Base-by-base conservation (phyloP, 2,329 filamentous ascomycete species). In the Lasiodiplodia gonubiensis region DNA sequence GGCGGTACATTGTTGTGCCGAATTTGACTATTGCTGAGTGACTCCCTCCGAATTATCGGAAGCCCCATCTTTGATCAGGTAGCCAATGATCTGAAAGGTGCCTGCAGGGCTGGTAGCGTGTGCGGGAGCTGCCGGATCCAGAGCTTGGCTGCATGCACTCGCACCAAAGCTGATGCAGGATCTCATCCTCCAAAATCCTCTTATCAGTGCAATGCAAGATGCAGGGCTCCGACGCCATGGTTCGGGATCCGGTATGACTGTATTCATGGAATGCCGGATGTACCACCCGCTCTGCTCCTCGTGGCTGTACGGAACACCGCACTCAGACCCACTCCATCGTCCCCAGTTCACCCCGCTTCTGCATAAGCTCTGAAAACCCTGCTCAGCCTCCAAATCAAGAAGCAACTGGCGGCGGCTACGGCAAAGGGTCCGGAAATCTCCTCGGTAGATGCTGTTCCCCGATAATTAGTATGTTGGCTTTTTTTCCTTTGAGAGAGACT, bases 321-420 rank as follows among this genome's bases (percentile, higher is more conserved):
- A 53, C 7, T 18, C 16, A 53, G 51, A 10, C 25, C 51, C 51
- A 53, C 51, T 53, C 16, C 23, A 0, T 18, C 23, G 14, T 53
- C 14, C 25, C 8, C 4, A 8, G 1, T 33, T 53, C 51, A 53
- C n/a, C n/a, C 46, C 59, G 59, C 25, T 33, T 46, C 48, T 42
- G 21, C 30, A 25, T 63, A 63, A 18, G 59, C 59, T 16, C 49
- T 35, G 39, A 63, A 51, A 12, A 63, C 48, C 25, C 48, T 63
- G 42, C 49, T 63, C 11, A 63, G 59, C 25, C 59, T 46, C 59
- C 39, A 63, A 21, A 63, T 25, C 25, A 63, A 42, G 21, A 63
- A 63, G 25, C 39, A 63, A 21, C 59, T 42, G 21, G 59, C 59
- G 39, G 51, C 51, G 12, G 51, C 51, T n/a, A 53, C 12, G 11